Evolutionary conservation across 306 rosid species (phyloP).

Genomic region (Lathyrus oleraceus): DNA sequence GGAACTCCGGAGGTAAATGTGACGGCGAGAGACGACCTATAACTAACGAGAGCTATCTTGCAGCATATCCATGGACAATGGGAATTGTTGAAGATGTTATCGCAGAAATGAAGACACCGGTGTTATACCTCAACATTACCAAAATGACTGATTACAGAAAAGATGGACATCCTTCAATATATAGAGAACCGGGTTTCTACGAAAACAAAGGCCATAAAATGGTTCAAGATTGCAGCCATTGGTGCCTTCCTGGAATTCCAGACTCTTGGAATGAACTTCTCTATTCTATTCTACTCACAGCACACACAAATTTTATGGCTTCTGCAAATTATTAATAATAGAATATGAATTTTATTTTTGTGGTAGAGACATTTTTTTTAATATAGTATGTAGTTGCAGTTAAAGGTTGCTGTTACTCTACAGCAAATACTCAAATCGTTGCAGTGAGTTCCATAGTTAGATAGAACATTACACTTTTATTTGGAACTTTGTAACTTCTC

Average conservation of each 20-base stretch:
- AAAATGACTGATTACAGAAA: conserved; percentile 46
- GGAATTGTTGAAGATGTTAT: conserved; percentile 36
- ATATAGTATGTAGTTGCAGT: too few relatives aligned
- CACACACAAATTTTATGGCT: not conserved
- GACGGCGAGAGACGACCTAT: conserved; percentile 39
- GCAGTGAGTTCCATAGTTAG: not conserved
- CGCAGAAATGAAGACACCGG: conserved; percentile 43
- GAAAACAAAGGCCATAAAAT: conserved; percentile 25
- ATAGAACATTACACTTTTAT: not conserved
- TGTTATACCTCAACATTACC: conserved; percentile 43
- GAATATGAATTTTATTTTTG: not conserved
- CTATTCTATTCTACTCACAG: conserved; percentile 36
- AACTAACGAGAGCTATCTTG: conserved; percentile 40
- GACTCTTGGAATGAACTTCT: conserved; percentile 50
- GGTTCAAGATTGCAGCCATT: conserved; percentile 47
- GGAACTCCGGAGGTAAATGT: conserved; percentile 45
- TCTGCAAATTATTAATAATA: not conserved
- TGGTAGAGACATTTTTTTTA: not conserved
- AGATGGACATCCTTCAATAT: conserved; percentile 45
- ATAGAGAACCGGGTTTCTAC: conserved; percentile 22
- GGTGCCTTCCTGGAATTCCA: conserved; percentile 58
- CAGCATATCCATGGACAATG: conserved; percentile 46
- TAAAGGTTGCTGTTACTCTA: not conserved
- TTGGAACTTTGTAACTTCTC: too few relatives aligned
- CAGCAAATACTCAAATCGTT: not conserved